Conservation (phyloP, 352 stramenopile species). For the Globisporangium polare region DNA sequence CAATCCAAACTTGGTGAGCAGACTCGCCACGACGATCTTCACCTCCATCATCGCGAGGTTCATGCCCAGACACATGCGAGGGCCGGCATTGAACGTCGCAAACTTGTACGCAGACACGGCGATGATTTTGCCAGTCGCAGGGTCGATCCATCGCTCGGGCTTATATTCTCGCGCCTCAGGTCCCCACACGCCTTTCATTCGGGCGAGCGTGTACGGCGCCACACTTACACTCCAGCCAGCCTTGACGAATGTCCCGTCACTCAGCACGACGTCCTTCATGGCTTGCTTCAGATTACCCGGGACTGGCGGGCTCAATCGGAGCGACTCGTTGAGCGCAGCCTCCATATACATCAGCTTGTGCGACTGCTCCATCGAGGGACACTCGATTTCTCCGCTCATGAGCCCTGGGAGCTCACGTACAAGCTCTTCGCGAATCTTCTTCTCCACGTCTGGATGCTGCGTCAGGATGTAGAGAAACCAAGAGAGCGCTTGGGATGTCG, state of each 20-base stretch:
- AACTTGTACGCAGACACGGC: conserved; percentile 35
- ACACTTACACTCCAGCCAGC: conserved; percentile 24
- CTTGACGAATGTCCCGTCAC: conserved; percentile 27
- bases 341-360: conserved; percentile 18
- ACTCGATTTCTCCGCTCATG: neutral
- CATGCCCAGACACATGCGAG: conserved; percentile 27
- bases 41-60: conserved; percentile 22
- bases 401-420: conserved; percentile 10
- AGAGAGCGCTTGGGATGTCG: conserved; percentile 48
- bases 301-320: conserved; percentile 31
- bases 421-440: conserved; percentile 22
- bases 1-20: conserved; percentile 30
- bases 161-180: conserved; percentile 41
- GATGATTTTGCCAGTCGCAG: conserved; percentile 15
- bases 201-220: conserved; percentile 46
- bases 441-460: conserved; percentile 27
- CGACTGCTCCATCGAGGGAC: conserved; percentile 6
- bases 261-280: conserved; percentile 27
- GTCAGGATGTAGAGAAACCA: conserved; percentile 51
- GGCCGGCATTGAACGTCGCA: conserved; percentile 37
- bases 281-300: conserved; percentile 25
- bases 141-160: conserved; percentile 46
- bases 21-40: conserved; percentile 31
- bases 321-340: conserved; percentile 27
- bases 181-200: conserved; percentile 44